These are phyloP conservation scores for Fusarium bulbicola DNA, from an alignment of 2,329 filamentous ascomycete genomes.

Conservation along the genomic window DNA sequence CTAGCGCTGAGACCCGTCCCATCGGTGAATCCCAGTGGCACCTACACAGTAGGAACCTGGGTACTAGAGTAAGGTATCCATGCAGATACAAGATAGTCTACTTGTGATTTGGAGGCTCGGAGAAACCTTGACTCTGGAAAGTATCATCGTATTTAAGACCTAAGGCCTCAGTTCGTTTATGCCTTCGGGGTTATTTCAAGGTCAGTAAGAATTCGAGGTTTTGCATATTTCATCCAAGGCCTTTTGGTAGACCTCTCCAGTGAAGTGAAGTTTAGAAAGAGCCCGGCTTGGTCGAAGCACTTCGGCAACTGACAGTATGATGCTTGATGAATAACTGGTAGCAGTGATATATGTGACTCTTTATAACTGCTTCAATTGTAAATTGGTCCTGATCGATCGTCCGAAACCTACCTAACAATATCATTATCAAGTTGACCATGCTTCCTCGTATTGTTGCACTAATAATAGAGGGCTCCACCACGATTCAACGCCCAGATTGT, in stretches of 20 bases:
- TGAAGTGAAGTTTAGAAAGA: not conserved
- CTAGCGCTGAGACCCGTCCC: slow-evolving; percentile 26
- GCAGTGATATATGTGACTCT: not conserved
- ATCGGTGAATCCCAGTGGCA: slow-evolving; percentile 13
- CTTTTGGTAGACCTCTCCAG: not conserved
- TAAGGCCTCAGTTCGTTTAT: not conserved
- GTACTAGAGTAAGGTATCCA: not conserved
- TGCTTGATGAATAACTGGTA: not conserved
- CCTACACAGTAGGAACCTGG: not conserved
- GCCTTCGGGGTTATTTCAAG: not conserved
- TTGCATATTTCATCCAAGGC: not conserved
- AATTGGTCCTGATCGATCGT: not conserved
- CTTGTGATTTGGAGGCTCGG: not conserved
- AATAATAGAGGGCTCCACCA: not conserved
- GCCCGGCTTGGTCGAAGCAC: not conserved
- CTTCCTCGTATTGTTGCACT: slow-evolving; percentile 6
- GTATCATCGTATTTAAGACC: not conserved
- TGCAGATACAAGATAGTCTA: not conserved
- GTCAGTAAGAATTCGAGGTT: not conserved
- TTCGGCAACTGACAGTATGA: not conserved
- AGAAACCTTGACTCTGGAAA: not conserved
- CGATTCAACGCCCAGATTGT: slow-evolving; percentile 21
- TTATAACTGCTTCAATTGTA: not conserved
- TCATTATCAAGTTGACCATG: not conserved
- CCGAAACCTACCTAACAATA: not conserved